phyloP scores from a whole-genome alignment of 306 rosid species.

The Urtica urens region DNA sequence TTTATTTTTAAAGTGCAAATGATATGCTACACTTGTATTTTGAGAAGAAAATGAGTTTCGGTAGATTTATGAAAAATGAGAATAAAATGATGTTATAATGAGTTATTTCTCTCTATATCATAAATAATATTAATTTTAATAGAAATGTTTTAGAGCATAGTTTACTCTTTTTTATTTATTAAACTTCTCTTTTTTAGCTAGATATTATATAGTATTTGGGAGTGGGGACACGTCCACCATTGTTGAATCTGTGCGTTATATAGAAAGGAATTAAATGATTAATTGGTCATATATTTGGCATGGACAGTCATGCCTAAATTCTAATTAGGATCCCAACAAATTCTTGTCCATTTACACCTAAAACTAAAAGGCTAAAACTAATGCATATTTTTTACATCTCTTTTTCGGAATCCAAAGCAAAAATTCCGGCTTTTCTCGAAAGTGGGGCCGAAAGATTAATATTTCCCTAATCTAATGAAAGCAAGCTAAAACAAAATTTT shows the following conservation, averaged over 20 bases:
- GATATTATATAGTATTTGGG: no score
- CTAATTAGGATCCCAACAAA: constrained; percentile 30
- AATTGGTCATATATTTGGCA: constrained; percentile 17
- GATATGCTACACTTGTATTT: no score
- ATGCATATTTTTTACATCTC: not conserved
- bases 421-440: constrained; percentile 29
- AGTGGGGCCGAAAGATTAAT: constrained; percentile 45
- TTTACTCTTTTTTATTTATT: no score
- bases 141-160: no score
- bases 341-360: constrained; percentile 6
- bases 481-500: not conserved
- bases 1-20: no score
- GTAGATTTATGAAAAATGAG: no score
- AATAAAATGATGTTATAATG: no score
- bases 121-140: no score
- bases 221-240: no score
- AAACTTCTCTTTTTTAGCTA: no score
- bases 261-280: constrained; percentile 35
- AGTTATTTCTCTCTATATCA: no score
- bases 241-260: not conserved
- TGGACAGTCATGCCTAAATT: constrained; percentile 5
- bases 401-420: constrained; percentile 36
- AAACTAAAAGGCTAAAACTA: not conserved
- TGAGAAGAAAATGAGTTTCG: no score
- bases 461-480: not conserved